Evolutionary conservation across 2,329 filamentous ascomycete species (phyloP).

Genomic region (Clonostachys byssicola): DNA sequence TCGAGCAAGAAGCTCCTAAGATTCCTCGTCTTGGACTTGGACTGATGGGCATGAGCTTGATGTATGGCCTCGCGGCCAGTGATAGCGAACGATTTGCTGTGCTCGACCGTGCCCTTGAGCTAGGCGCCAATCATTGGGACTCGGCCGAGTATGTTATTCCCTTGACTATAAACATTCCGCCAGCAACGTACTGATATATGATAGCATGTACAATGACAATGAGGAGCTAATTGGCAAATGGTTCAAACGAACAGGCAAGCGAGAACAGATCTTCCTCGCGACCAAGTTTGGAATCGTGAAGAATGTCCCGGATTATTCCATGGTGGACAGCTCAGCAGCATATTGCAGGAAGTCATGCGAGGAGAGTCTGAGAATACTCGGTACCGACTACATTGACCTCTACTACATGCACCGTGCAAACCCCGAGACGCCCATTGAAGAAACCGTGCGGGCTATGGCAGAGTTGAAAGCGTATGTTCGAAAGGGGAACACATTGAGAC

Average conservation of each 20-base stretch:
- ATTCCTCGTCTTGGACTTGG: constrained; percentile 46
- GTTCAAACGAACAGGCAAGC: constrained; percentile 36
- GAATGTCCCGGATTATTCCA: not conserved
- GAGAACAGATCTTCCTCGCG: constrained; percentile 40
- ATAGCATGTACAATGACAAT: constrained; percentile 31
- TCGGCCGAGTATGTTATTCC: constrained; percentile 21
- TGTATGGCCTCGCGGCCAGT: constrained; percentile 17
- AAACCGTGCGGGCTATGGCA: constrained; percentile 64
- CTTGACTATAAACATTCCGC: not conserved
- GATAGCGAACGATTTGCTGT: constrained; percentile 42
- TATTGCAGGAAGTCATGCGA: constrained; percentile 13
- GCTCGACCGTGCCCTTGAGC: constrained; percentile 39
- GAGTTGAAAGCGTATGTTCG: constrained; percentile 65
- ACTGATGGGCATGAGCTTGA: constrained; percentile 36
- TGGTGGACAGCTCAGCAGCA: constrained; percentile 11
- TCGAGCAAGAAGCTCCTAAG: constrained; percentile 45
- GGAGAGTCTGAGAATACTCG: constrained; percentile 33
- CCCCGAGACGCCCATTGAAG: constrained; percentile 64
- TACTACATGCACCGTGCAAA: constrained; percentile 69
- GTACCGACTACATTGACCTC: constrained; percentile 58
- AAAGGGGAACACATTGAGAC: constrained; percentile 50
- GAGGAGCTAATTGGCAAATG: constrained; percentile 43
- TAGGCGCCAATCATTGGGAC: constrained; percentile 45
- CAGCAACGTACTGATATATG: too few species aligned
- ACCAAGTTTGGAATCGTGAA: constrained; percentile 16